Evolutionary conservation across 2,329 filamentous ascomycete genomes (phyloP), one percentile per base, ranked within the genome.

Genomic region (Nannizzia gypsea): DNA sequence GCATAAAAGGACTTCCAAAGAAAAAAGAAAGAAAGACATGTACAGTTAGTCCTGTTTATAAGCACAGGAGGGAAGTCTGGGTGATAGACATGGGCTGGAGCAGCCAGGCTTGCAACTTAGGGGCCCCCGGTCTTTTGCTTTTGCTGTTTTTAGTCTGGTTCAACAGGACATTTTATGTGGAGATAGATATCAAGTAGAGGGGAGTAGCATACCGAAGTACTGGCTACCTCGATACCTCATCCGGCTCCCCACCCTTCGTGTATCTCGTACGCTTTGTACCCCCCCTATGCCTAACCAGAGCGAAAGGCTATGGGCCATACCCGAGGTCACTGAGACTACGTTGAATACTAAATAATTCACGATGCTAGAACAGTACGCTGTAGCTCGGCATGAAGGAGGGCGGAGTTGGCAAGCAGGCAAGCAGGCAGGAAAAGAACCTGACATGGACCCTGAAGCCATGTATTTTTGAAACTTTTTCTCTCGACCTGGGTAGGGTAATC

Each of bases 241-340:
- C 48, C 15, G 48, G 48, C 48, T 17, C 26, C 31, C 48, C 48
- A 54, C 48, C 26, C 6, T 54, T 54, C 48, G 48, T 54, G 48
- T 54, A 34, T 34, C 48, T 31, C 48, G 48, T 54, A 54, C 48
- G 28, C 48, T 31, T 13, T 54, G 48, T 54, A 15, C 24, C 48
- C 48, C 48, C 48, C 48, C 11, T 54, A 17, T 54, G 28, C 26
- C n/a, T 6, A 26, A 15, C 48, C 9, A 34, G 26, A 31, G 48
- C 48, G 28, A 54, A 54, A 54, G 48, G 48, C 48, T 54, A 54
- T 54, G n/a, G n/a, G 26, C 15, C 44, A 54, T 54, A 54, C 48
- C 48, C 48, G 48, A 34, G n/a, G 26, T 54, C 48, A 34, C 48
- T 8, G 13, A 15, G 48, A 48, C 44, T 5, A 9, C 42, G 44